phyloP scores from a whole-genome alignment of 108 stramenopile species.

The Cyclotella sp. region DNA sequence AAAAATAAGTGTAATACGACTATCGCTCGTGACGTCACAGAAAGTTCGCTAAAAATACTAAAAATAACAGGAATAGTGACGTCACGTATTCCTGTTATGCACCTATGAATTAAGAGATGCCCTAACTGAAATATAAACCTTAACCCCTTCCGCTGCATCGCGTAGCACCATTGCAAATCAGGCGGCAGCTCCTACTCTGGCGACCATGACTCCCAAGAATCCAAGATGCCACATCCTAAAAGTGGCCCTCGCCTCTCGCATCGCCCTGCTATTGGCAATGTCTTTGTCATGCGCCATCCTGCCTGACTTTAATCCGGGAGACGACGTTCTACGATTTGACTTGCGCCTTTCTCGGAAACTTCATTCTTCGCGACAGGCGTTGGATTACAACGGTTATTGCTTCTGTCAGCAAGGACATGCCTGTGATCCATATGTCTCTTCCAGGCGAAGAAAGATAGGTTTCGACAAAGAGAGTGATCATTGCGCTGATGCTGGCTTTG shows the following conservation, averaged over 20 bases:
- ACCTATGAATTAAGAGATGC: too few species aligned
- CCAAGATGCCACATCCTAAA: not conserved
- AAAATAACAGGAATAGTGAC: too few species aligned
- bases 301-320: conserved; percentile 52
- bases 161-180: too few species aligned
- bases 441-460: not conserved
- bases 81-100: too few species aligned
- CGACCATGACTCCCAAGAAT: not conserved
- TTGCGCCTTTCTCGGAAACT: conserved; percentile 40
- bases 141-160: too few species aligned
- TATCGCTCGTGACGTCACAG: too few species aligned
- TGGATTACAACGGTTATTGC: conserved; percentile 36
- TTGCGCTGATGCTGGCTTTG: conserved; percentile 21
- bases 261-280: conserved; percentile 62
- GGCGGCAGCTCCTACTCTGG: too few species aligned
- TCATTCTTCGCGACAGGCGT: not conserved
- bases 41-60: too few species aligned
- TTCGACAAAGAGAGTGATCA: not conserved
- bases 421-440: conserved; percentile 40
- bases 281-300: conserved; percentile 50
- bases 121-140: too few species aligned
- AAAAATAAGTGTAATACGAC: too few species aligned
- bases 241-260: conserved; percentile 50
- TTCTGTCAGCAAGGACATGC: conserved; percentile 68
- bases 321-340: conserved; percentile 60